These are phyloP conservation scores for Podila verticillata DNA, from an alignment of 192 early-diverging fungal species.

Conservation along the genomic window DNA sequence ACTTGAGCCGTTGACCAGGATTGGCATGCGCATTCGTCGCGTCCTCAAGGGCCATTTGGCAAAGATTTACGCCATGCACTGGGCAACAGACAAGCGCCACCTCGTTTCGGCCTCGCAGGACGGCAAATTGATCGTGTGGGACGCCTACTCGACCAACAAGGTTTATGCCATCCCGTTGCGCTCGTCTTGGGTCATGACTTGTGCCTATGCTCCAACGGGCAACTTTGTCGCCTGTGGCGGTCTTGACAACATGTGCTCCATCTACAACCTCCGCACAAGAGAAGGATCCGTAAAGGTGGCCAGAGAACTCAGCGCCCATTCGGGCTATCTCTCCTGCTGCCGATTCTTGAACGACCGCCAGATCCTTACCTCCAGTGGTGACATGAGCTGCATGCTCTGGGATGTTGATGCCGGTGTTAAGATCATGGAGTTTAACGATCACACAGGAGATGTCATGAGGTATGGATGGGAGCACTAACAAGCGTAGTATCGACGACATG, in stretches of 20 bases:
- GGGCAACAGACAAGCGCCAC: constrained; percentile 97
- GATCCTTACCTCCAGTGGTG: constrained; percentile 95
- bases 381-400: constrained; percentile 99
- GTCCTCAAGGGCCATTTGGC: constrained; percentile 98
- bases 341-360: constrained; percentile 96
- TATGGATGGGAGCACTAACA: constrained; percentile 8
- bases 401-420: constrained; percentile 99
- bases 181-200: constrained; percentile 99
- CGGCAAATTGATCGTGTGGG: constrained; percentile 99
- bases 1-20: constrained; percentile 87
- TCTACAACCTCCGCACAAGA: constrained; percentile 96
- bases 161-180: constrained; percentile 98
- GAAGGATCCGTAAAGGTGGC: constrained; percentile 96
- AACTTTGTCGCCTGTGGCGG: constrained; percentile 99
- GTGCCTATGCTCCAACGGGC: constrained; percentile 97
- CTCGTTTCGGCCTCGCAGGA: constrained; percentile 99
- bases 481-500: background rate
- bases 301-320: constrained; percentile 94
- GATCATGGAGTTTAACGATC: constrained; percentile 96
- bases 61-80: constrained; percentile 99
- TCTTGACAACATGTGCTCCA: constrained; percentile 99
- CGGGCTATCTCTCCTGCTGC: constrained; percentile 98
- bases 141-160: constrained; percentile 99
- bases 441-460: constrained; percentile 99
- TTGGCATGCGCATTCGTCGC: constrained; percentile 95